Evolutionary conservation across 805 yeast genomes (phyloP), one percentile per base, ranked within the genome.

Genomic region (Sporopachydermia quercuum): DNA sequence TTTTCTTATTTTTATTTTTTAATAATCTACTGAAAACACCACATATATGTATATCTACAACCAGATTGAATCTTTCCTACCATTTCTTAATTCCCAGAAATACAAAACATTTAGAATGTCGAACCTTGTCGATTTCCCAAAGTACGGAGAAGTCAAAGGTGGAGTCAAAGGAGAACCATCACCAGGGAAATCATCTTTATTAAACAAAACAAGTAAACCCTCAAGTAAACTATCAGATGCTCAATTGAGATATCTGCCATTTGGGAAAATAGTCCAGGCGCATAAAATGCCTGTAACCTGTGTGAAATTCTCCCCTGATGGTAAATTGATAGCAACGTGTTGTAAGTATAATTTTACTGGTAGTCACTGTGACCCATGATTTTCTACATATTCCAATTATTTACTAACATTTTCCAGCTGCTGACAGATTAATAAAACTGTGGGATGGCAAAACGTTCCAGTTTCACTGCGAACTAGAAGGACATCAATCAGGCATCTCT

Each of bases 401-500:
- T 4, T n/a, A 33, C 16, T 15, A 36, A 4, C 16, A n/a, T 5
- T 41, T 45, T 3, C 39, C 40, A 39, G 60, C 78, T 1, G 68
- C 76, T 5, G 82, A 76, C 49, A 70, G 66, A 38, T 63, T 75
- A 2, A 68, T 82, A 35, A 66, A 69, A 30, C 55, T 84, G 4
- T 78, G 79, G 74, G 68, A 70, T 39, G 47, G 68, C 3, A 51
- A 55, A 2, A 54, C 47, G 13, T 70, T 68, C 2, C 43, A 49
- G 4, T 48, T 62, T 18, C 42, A 61, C 48, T 70, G 34, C 42
- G 44, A 50, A 1, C 45, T 62, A 3, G 43, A 46, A 5, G 87
- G 86, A 1, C 94, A 89, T 53, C 55, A 71, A 2, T 65, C 58
- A 18, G 91, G 94, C 1, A 64, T 89, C 2, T 78, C 87, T 11